These are phyloP conservation scores for Calonectria henricotiae DNA, from an alignment of 2,329 filamentous ascomycete genomes.

Conservation along the genomic window DNA sequence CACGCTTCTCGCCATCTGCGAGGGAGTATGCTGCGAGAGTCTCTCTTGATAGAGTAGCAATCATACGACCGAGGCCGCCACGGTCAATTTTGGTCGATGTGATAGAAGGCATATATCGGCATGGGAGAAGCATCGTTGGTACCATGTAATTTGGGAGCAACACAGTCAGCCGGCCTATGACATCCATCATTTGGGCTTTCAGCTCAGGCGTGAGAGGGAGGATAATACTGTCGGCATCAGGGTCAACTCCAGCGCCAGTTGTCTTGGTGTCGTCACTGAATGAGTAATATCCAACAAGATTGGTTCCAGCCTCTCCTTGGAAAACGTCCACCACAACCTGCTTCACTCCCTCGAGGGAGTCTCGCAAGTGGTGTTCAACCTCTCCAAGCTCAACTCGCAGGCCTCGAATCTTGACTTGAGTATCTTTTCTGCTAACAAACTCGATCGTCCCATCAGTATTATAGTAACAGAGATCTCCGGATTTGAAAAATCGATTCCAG, in stretches of 20 bases:
- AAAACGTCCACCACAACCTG: slow-evolving; percentile 17
- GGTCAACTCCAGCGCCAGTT: neutral
- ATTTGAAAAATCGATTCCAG: neutral
- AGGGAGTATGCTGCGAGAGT: slow-evolving; percentile 34
- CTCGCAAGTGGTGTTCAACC: slow-evolving; percentile 1
- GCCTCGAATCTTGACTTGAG: too few relatives aligned
- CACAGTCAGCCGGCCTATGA: neutral
- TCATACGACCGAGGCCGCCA: slow-evolving; percentile 8
- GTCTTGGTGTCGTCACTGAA: neutral
- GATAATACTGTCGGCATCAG: slow-evolving; percentile 8
- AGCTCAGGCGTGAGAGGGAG: slow-evolving; percentile 8
- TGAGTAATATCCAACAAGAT: slow-evolving; percentile 6
- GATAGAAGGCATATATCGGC: slow-evolving; percentile 2
- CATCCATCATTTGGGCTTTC: neutral
- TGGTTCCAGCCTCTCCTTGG: slow-evolving; percentile 5
- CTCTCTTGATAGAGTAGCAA: slow-evolving; percentile 29
- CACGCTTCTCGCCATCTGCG: slow-evolving; percentile 13
- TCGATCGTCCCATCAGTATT: too few relatives aligned
- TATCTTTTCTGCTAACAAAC: too few relatives aligned
- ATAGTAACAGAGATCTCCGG: neutral
- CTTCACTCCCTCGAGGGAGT: neutral
- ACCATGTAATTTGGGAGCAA: slow-evolving; percentile 11
- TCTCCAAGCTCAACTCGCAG: neutral
- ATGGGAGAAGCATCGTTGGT: slow-evolving; percentile 7
- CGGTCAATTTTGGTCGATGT: slow-evolving; percentile 10